Evolutionary conservation across 202 grass and related monocot genomes (phyloP), one percentile per base, ranked within the genome.

Genomic region (Dendrocalamus latiflorus): DNA sequence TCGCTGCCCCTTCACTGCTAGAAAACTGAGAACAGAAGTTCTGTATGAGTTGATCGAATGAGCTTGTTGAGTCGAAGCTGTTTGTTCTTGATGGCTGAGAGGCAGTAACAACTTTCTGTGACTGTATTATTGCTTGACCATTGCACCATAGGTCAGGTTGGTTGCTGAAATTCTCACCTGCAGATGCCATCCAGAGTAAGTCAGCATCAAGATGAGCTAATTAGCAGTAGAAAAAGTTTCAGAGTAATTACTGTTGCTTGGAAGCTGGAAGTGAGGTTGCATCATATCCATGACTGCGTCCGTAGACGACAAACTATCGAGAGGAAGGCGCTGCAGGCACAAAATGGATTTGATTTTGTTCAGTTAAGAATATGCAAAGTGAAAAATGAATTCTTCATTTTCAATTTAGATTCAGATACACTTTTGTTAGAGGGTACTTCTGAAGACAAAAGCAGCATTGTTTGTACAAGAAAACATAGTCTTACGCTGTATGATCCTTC

Each of bases 61-160:
- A 68, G 45, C 15, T 78, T n/a, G n/a, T n/a, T 1, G 42, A 25
- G 47, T 90, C 88, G 15, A 90, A 90, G 70, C 80, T 90, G 88
- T 87, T 71, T 66, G 80, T 80, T 87, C 84, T 83, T 80, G 88
- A 80, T 69, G 69, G 75, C 61, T 74, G 79, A 37, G 64, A 83
- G 16, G 54, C 20, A 49, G 79, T 38, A 6, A 61, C 26, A 80
- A 64, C 55, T 42, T 80, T 69, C 36, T 75, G 75, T n/a, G 26
- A 13, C 36, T 70, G 62, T 6, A 30, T 42, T 51, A 37, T 42
- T 74, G 42, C 26, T 44, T 90, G 84, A n/a, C 33, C 30, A 34
- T 67, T 77, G 58, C 2, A 59, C 47, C 18, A 50, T 30, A 72
- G 72, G 42, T 78, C 10, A 18, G 24, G 55, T 30, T 82, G 72